A percentile compares a stretch with the other conserved stretches of the same genome.
Conservation (phyloP, 2,329 filamentous ascomycete genomes). For the Ophiostoma ulmi region DNA sequence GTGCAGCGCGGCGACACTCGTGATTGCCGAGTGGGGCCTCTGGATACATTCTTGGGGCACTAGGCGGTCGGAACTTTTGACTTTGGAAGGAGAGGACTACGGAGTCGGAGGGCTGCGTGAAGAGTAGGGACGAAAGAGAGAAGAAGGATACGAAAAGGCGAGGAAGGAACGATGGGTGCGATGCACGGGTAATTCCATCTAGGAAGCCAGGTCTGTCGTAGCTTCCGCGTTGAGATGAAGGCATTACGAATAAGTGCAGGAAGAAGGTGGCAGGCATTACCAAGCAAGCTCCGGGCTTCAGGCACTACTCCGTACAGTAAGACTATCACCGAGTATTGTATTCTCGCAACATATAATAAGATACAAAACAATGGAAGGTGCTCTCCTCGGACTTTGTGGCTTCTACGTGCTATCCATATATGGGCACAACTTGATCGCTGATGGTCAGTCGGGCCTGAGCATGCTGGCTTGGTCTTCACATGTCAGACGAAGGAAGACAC, state of each 20-base stretch:
- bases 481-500: background rate
- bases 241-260: background rate
- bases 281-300: background rate
- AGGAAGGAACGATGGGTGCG: slow-evolving; percentile 11
- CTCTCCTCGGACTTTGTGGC: background rate
- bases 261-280: background rate
- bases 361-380: too few species aligned
- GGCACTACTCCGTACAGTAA: background rate
- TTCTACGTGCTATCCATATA: background rate
- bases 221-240: background rate
- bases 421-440: background rate
- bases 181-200: background rate
- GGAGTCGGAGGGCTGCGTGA: background rate
- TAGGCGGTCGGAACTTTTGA: background rate
- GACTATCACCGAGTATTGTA: too few species aligned
- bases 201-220: background rate
- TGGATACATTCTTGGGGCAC: slow-evolving; percentile 2
- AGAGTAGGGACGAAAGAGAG: background rate
- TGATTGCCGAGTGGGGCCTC: slow-evolving; percentile 28
- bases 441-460: slow-evolving; percentile 3
- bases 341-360: background rate
- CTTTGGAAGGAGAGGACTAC: background rate
- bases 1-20: slow-evolving; percentile 18
- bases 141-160: background rate
- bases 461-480: slow-evolving; percentile 1